phyloP scores from a whole-genome alignment of 2,329 filamentous ascomycete species.

The Lecanicillium sp. region DNA sequence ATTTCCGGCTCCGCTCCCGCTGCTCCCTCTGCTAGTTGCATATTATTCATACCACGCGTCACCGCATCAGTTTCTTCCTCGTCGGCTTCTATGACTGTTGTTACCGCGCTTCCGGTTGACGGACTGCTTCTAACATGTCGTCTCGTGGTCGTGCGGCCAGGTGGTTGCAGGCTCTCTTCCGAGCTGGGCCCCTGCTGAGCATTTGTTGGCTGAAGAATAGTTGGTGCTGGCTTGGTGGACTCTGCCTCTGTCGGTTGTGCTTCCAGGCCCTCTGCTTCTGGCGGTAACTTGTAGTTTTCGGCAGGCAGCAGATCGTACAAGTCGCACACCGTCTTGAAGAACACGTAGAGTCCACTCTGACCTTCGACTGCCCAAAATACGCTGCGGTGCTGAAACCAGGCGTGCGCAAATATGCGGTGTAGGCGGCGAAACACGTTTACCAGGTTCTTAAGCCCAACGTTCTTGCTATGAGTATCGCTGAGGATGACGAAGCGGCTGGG shows the following conservation, averaged over 20 bases:
- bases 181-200: slow-evolving; percentile 24
- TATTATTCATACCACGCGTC: slow-evolving; percentile 33
- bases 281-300: slow-evolving; percentile 92
- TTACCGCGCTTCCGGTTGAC: slow-evolving; percentile 69
- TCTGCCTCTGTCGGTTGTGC: slow-evolving; percentile 33
- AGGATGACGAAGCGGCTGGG: slow-evolving; percentile 66
- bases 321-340: slow-evolving; percentile 97
- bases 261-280: slow-evolving; percentile 83
- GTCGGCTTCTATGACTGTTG: slow-evolving; percentile 73
- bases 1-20: slow-evolving; percentile 32
- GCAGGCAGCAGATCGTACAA: slow-evolving; percentile 80
- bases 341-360: slow-evolving; percentile 84
- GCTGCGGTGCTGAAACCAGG: slow-evolving; percentile 94
- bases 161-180: slow-evolving; percentile 43
- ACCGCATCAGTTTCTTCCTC: slow-evolving; percentile 57
- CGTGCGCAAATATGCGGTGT: slow-evolving; percentile 95
- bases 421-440: slow-evolving; percentile 92
- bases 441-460: slow-evolving; percentile 67
- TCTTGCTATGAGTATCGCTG: slow-evolving; percentile 49
- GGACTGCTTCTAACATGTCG: slow-evolving; percentile 74
- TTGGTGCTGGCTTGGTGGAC: slow-evolving; percentile 23
- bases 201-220: slow-evolving; percentile 27
- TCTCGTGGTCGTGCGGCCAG: slow-evolving; percentile 63
- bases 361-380: slow-evolving; percentile 93
- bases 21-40: slow-evolving; percentile 39